A percentile compares a stretch with the other conserved stretches of the same genome.
Conservation (phyloP, 306 rosid genomes). For the Potentilla sterilis region DNA sequence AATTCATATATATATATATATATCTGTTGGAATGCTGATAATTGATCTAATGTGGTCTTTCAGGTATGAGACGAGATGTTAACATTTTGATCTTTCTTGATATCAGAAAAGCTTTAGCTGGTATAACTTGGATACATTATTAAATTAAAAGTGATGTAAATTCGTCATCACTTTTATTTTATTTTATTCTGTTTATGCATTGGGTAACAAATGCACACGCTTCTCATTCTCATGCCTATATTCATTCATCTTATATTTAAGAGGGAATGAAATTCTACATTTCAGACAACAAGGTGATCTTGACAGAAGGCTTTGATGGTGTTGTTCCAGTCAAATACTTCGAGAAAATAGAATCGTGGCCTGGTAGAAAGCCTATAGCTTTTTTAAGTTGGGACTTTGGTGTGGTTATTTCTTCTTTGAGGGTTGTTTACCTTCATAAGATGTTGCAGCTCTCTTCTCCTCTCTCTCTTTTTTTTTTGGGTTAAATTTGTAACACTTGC, state of each 20-base stretch:
- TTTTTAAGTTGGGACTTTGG: constrained; percentile 25
- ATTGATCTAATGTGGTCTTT: constrained; percentile 2
- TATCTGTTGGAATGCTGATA: neutral
- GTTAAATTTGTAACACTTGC: neutral
- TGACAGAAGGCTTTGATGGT: constrained; percentile 88
- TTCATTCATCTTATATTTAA: constrained; percentile 23
- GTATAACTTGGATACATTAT: constrained; percentile 35
- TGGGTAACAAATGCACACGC: neutral
- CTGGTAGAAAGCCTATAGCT: constrained; percentile 47
- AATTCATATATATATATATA: too few species aligned
- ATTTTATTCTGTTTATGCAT: neutral
- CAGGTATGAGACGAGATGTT: constrained; percentile 89
- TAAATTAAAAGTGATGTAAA: neutral
- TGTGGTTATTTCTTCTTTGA: neutral
- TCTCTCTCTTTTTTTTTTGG: too few species aligned
- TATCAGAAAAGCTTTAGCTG: constrained; percentile 70
- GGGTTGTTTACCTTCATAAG: neutral
- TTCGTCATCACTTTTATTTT: neutral
- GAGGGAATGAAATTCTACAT: constrained; percentile 89
- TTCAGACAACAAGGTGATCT: constrained; percentile 85
- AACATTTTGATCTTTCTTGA: constrained; percentile 70
- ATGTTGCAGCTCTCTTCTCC: neutral
- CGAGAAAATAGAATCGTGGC: constrained; percentile 81
- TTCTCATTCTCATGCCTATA: neutral
- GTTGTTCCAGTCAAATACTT: constrained; percentile 70